A percentile compares a stretch with the other conserved stretches of the same genome.
These are phyloP conservation scores for Nicotiana tabacum DNA, from an alignment of 257 asterid genomes.

Conservation along the genomic window DNA sequence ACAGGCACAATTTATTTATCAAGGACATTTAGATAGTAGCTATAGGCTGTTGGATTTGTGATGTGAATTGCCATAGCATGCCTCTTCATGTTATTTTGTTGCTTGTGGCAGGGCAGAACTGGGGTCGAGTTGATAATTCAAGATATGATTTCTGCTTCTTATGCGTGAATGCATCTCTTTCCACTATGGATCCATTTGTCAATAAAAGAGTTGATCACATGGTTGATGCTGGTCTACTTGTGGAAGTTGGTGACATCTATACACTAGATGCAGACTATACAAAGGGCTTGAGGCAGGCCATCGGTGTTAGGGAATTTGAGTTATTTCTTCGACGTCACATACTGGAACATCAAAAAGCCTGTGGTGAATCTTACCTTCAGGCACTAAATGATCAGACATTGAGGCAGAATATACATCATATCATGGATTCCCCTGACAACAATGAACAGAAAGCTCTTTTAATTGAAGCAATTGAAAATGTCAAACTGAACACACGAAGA, in stretches of 20 bases:
- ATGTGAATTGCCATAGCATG: not conserved
- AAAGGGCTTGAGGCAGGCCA: constrained; percentile 82
- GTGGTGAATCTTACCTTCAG: constrained; percentile 9
- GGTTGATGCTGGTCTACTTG: constrained; percentile 69
- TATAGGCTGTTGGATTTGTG: not conserved
- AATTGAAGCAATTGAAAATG: constrained; percentile 54
- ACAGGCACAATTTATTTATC: not conserved
- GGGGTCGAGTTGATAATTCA: constrained; percentile 78
- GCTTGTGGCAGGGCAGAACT: constrained; percentile 92
- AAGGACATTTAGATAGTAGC: not conserved
- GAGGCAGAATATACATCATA: constrained; percentile 26
- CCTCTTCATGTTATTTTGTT: constrained; percentile 27
- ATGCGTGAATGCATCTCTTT: constrained; percentile 81
- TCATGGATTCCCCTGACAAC: constrained; percentile 31
- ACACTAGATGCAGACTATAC: constrained; percentile 65
- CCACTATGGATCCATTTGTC: constrained; percentile 66
- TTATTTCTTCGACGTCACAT: constrained; percentile 43
- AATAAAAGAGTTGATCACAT: constrained; percentile 74
- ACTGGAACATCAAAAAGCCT: constrained; percentile 19
- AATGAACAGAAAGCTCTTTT: constrained; percentile 31
- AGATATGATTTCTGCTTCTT: constrained; percentile 73
- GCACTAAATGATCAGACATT: constrained; percentile 15
- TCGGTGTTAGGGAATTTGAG: constrained; percentile 87
- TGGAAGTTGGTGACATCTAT: constrained; percentile 67
- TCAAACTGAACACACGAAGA: constrained; percentile 81